Base-by-base conservation (phyloP, 2,329 filamentous ascomycete genomes). In the Clonostachys chloroleuca region DNA sequence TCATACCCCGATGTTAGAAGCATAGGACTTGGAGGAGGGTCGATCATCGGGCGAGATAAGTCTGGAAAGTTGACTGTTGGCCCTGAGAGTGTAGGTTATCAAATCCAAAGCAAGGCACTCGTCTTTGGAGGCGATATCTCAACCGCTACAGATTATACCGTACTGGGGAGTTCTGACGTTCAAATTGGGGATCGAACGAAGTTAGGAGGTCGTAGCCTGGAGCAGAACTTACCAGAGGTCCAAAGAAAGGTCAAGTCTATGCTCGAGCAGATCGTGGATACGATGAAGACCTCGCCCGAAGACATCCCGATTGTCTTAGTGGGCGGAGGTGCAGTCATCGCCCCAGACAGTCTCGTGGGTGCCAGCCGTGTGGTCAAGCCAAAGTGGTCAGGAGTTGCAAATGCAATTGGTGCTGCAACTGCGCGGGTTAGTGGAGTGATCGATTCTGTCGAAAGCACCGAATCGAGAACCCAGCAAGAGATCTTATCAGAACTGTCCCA, bases 401-500 rank as follows among this genome's bases (percentile, higher is more conserved):
- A 86, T 55, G 82, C 82, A 0, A 81, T 86, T 10, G 82, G 82
- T 3, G 82, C 81, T 10, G 81, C 82, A 1, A 82, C 80, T 49
- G 79, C 81, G 2, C 67, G 78, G 37, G 80, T 85, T 3, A 81
- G 77, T 48, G 73, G 75, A 2, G 71, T 76, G 0, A 65, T 77
- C 9, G 76, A 80, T 49, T 73, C 70, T 0, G 69, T 78, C 18
- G 70, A 75, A 47, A 73, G 71, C 1, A 78, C 73, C 0, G 73
- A 72, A 46, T 60, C 59, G 1, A 65, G 64, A 49, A 60, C 68
- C 5, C 60, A 61, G 0, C 52, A 63, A n/a, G 59, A 70, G 35
- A 52, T 71, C 0, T 55, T 73, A 0, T 60, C 67, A 5, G 64
- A 67, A 40, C 64, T 73, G 5, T 61, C 60, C 13, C 52, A 61